A percentile compares a stretch with the other conserved stretches of the same genome.
Evolutionary conservation across 2,329 filamentous ascomycete genomes (phyloP).

Genomic region (Cordyceps tenuipes): DNA sequence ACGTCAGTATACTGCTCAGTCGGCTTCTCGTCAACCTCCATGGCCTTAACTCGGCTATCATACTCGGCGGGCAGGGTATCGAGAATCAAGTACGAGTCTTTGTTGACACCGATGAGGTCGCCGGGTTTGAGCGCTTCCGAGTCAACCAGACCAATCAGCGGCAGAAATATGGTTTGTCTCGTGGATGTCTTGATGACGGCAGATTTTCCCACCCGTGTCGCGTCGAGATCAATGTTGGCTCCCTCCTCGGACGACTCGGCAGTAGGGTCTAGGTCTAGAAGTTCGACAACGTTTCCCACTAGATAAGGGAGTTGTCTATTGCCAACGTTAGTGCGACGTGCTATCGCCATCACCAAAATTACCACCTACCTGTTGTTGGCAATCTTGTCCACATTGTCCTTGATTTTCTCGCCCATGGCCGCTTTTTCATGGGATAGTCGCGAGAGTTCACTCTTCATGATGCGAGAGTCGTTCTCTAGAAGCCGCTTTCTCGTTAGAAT

Average conservation of each 20-base stretch:
- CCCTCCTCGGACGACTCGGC: constrained; percentile 95
- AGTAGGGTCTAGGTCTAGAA: constrained; percentile 91
- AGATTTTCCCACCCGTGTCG: constrained; percentile 92
- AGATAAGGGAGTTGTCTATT: constrained; percentile 94
- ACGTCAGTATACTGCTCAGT: constrained; percentile 99
- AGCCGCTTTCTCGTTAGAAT: constrained; percentile 85
- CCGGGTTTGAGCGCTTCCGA: constrained; percentile 90
- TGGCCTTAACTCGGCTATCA: constrained; percentile 97
- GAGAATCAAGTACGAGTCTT: constrained; percentile 95
- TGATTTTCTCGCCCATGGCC: constrained; percentile 97
- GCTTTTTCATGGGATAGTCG: constrained; percentile 91
- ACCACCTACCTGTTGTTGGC: constrained; percentile 82
- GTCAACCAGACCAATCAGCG: constrained; percentile 92
- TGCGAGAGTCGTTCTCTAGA: constrained; percentile 93
- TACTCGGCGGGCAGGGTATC: constrained; percentile 97
- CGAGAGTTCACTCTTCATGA: constrained; percentile 97
- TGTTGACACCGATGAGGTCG: constrained; percentile 96
- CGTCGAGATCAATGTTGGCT: constrained; percentile 96
- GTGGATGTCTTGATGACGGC: constrained; percentile 99
- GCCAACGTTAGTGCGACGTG: constrained; percentile 4
- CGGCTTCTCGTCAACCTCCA: constrained; percentile 99
- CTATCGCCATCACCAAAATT: not conserved
- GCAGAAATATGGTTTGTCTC: constrained; percentile 95
- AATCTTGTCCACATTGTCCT: constrained; percentile 98
- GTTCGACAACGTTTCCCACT: constrained; percentile 95